These are phyloP conservation scores for Metarhizium guizhouense DNA, from an alignment of 2,329 filamentous ascomycete genomes.

Conservation along the genomic window DNA sequence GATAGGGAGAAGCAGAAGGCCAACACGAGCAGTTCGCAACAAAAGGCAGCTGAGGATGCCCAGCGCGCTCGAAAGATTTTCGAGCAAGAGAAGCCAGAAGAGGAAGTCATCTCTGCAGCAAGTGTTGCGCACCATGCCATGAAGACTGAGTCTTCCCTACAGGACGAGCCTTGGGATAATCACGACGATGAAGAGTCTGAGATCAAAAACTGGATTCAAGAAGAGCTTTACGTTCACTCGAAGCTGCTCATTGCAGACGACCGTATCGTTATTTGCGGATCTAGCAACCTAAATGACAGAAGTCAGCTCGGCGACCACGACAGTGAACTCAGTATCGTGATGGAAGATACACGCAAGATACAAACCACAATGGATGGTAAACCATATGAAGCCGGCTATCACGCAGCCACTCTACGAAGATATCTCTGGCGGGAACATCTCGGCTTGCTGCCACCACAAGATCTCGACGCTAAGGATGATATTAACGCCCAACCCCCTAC, in stretches of 20 bases:
- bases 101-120: slow-evolving; percentile 27
- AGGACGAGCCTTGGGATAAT: slow-evolving; percentile 65
- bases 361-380: slow-evolving; percentile 70
- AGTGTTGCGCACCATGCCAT: slow-evolving; percentile 73
- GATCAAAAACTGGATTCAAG: slow-evolving; percentile 83
- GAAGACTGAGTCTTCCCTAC: slow-evolving; percentile 50
- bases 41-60: slow-evolving; percentile 27
- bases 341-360: slow-evolving; percentile 71
- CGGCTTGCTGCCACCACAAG: slow-evolving; percentile 68
- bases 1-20: neutral
- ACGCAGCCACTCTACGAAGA: slow-evolving; percentile 70
- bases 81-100: slow-evolving; percentile 35
- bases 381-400: slow-evolving; percentile 68
- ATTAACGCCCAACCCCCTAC: slow-evolving; percentile 66
- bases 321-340: slow-evolving; percentile 81
- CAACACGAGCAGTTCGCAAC: slow-evolving; percentile 13
- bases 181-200: slow-evolving; percentile 60
- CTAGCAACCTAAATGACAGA: slow-evolving; percentile 86
- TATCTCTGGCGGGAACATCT: slow-evolving; percentile 89
- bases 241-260: slow-evolving; percentile 90
- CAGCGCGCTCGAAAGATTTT: slow-evolving; percentile 43
- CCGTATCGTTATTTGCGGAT: slow-evolving; percentile 73
- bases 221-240: slow-evolving; percentile 91
- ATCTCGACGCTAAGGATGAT: slow-evolving; percentile 57
- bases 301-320: slow-evolving; percentile 83